A percentile compares a stretch with the other conserved stretches of the same genome.
Evolutionary conservation across 2,329 filamentous ascomycete genomes (phyloP).

Genomic region (Diaporthe ilicicola): DNA sequence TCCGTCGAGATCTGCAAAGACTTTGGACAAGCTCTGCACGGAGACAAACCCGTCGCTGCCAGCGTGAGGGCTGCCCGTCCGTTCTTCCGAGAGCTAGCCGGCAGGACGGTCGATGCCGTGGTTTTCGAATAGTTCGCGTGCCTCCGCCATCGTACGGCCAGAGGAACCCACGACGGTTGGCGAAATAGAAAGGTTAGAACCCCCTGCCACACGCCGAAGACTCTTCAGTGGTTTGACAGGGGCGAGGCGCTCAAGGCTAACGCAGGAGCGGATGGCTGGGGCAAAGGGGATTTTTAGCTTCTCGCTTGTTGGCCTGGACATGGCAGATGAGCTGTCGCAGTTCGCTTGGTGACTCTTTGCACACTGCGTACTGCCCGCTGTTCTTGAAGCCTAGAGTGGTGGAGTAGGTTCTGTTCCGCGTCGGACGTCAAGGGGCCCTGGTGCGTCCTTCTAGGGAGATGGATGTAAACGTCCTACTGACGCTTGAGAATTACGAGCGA

Average conservation of each 20-base stretch:
- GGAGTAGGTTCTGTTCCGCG: background rate
- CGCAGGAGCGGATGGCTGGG: background rate
- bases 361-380: background rate
- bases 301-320: background rate
- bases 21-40: constrained; percentile 32
- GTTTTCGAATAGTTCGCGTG: constrained; percentile 56
- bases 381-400: background rate
- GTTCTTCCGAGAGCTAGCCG: constrained; percentile 56
- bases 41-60: background rate
- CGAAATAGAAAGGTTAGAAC: background rate
- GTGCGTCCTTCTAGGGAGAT: background rate
- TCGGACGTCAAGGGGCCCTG: background rate
- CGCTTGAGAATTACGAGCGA: background rate
- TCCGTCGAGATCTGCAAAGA: constrained; percentile 43
- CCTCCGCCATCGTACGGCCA: constrained; percentile 43
- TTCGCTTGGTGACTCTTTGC: background rate
- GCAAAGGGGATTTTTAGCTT: background rate
- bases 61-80: constrained; percentile 33
- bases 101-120: constrained; percentile 55
- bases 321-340: background rate
- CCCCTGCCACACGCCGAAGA: background rate
- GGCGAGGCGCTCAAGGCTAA: background rate
- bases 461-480: background rate
- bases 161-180: background rate
- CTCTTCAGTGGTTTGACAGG: background rate